Evolutionary conservation across 208 protist species (phyloP).

Genomic region (Trypanosoma theileri): DNA sequence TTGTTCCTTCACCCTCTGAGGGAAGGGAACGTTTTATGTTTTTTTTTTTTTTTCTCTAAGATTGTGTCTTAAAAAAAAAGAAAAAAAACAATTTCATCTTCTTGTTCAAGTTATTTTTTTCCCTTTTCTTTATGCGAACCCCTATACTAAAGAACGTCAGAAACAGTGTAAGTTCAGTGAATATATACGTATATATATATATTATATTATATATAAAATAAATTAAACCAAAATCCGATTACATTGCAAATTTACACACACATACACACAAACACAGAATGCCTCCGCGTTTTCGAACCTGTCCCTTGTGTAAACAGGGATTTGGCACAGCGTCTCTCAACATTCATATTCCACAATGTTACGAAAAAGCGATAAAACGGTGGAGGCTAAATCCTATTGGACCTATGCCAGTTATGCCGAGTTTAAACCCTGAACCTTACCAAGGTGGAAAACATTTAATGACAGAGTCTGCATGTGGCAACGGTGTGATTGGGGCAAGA

Average conservation of each 20-base stretch:
- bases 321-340: conserved; percentile 82
- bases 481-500: conserved; percentile 46
- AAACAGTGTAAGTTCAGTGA: too few species aligned
- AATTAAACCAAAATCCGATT: too few species aligned
- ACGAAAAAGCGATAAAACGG: conserved; percentile 84
- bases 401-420: conserved; percentile 79
- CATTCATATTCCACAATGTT: conserved; percentile 90
- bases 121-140: too few species aligned
- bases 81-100: too few species aligned
- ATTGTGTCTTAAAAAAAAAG: background rate
- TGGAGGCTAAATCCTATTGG: conserved; percentile 76
- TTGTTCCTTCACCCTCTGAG: too few species aligned
- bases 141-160: too few species aligned
- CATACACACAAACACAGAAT: conserved; percentile 24
- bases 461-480: conserved; percentile 38
- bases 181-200: too few species aligned
- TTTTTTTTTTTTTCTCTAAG: too few species aligned
- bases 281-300: conserved; percentile 76
- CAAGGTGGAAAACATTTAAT: conserved; percentile 9
- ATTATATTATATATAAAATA: too few species aligned
- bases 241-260: too few species aligned
- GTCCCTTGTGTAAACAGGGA: conserved; percentile 72
- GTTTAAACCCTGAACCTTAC: background rate
- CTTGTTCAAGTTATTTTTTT: too few species aligned
- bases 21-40: background rate